These are phyloP conservation scores for Laburnicola sp. DNA, from an alignment of 2,329 filamentous ascomycete genomes.

Conservation along the genomic window DNA sequence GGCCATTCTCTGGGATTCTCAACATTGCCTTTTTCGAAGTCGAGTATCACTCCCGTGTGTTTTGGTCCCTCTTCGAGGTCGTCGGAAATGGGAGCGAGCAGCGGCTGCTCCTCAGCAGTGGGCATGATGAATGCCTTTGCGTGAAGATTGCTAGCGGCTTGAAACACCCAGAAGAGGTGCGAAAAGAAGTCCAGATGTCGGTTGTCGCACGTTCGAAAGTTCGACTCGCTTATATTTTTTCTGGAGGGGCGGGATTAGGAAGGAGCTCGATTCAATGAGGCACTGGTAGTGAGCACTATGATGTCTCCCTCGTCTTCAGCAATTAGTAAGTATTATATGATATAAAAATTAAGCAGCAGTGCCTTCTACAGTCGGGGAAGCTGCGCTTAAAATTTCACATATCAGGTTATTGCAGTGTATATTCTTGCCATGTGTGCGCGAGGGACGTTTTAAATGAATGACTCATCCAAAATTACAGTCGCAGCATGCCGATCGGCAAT, in stretches of 20 bases:
- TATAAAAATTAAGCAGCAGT: too few relatives aligned
- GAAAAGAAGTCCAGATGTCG: background rate
- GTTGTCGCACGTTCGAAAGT: background rate
- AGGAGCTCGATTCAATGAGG: too few relatives aligned
- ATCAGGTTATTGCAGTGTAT: too few relatives aligned
- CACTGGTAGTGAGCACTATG: too few relatives aligned
- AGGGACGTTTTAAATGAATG: too few relatives aligned
- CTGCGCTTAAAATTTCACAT: too few relatives aligned
- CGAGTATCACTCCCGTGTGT: constrained; percentile 26
- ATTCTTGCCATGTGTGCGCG: too few relatives aligned
- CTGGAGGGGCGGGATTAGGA: constrained; percentile 1
- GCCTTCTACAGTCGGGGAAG: too few relatives aligned
- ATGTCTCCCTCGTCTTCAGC: too few relatives aligned
- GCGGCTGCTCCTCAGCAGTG: constrained; percentile 31
- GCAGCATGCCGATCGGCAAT: too few relatives aligned
- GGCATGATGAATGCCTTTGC: background rate
- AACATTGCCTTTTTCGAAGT: constrained; percentile 34
- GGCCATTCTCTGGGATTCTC: constrained; percentile 41
- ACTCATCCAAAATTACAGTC: too few relatives aligned
- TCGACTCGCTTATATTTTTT: background rate
- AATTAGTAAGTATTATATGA: too few relatives aligned
- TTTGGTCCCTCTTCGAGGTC: constrained; percentile 20
- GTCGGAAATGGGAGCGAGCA: constrained; percentile 29
- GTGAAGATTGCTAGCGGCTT: background rate
- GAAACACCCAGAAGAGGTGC: background rate